These are phyloP conservation scores for Cenococcum geophilum DNA, from an alignment of 495 filamentous ascomycete genomes.

Conservation along the genomic window DNA sequence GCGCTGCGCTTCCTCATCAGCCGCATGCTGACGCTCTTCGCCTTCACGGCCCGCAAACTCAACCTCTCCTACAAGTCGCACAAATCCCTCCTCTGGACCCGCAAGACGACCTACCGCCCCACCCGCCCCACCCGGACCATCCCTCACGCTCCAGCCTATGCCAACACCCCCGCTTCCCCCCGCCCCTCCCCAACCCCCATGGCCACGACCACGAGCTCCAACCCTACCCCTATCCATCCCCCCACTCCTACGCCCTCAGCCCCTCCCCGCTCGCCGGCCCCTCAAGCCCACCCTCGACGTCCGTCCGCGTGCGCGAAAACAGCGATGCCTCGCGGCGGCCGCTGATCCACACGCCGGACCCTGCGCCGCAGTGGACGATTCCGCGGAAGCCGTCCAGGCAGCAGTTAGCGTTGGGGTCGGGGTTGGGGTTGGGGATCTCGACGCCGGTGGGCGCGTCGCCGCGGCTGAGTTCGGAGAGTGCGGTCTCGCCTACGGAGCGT, in stretches of 20 bases:
- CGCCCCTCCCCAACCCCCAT: not conserved
- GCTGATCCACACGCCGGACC: not conserved
- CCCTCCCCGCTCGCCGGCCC: not conserved
- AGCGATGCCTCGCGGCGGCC: not conserved
- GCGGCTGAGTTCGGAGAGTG: not conserved
- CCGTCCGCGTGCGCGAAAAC: not conserved
- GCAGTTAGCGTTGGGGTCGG: not conserved
- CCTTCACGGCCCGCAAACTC: not conserved
- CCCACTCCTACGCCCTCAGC: not conserved
- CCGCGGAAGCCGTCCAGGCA: not conserved
- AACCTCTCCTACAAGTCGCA: not conserved
- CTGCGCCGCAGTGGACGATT: not conserved
- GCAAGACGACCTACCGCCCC: not conserved
- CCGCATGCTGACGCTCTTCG: not conserved
- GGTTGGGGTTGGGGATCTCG: not conserved
- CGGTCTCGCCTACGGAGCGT: too few relatives aligned
- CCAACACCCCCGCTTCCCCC: not conserved
- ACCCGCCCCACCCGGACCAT: not conserved
- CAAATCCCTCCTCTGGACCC: not conserved
- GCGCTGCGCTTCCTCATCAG: not conserved
- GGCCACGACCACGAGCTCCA: not conserved
- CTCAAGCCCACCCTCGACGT: not conserved
- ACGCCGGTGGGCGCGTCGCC: not conserved
- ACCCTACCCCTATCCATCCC: not conserved
- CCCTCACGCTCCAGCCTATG: not conserved